Evolutionary conservation across 345 rosid species (phyloP).

Genomic region (Combretum micranthum): DNA sequence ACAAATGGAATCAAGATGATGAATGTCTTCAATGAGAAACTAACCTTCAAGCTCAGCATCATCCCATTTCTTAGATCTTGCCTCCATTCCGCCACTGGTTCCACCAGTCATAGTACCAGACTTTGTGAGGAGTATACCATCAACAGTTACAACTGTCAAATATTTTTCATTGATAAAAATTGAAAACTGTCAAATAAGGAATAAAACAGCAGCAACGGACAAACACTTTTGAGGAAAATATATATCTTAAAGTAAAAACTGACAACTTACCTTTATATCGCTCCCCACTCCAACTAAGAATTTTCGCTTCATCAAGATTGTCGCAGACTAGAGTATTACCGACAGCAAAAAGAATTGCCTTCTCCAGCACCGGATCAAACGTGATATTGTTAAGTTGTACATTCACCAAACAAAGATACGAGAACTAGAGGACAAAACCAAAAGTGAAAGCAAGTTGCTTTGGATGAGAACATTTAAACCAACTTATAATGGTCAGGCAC

Average conservation of each 20-base stretch:
- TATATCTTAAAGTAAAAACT: constrained; percentile 7
- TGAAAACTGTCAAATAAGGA: not conserved
- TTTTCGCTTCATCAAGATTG: constrained; percentile 92
- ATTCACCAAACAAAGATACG: not conserved
- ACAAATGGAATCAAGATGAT: not conserved
- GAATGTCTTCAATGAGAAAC: constrained; percentile 7
- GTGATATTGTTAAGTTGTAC: constrained; percentile 56
- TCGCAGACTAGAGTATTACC: constrained; percentile 97
- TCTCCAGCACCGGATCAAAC: constrained; percentile 83
- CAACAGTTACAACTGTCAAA: constrained; percentile 84
- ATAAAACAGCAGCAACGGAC: not conserved
- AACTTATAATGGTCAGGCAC: no score
- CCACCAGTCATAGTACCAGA: constrained; percentile 99
- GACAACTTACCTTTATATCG: constrained; percentile 65
- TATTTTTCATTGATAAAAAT: not conserved
- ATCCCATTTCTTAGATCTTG: constrained; percentile 95
- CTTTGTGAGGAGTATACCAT: constrained; percentile 88
- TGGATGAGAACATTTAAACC: not conserved
- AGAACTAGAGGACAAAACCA: not conserved
- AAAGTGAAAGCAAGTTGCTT: not conserved
- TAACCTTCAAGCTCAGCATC: constrained; percentile 89
- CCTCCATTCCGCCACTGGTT: constrained; percentile 98
- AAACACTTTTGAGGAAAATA: not conserved
- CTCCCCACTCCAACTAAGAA: constrained; percentile 91
- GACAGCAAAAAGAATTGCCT: constrained; percentile 89